Evolutionary conservation across 2,329 filamentous ascomycete genomes (phyloP), one percentile per base, ranked within the genome.

Genomic region (Chaetoscypha palmicola): DNA sequence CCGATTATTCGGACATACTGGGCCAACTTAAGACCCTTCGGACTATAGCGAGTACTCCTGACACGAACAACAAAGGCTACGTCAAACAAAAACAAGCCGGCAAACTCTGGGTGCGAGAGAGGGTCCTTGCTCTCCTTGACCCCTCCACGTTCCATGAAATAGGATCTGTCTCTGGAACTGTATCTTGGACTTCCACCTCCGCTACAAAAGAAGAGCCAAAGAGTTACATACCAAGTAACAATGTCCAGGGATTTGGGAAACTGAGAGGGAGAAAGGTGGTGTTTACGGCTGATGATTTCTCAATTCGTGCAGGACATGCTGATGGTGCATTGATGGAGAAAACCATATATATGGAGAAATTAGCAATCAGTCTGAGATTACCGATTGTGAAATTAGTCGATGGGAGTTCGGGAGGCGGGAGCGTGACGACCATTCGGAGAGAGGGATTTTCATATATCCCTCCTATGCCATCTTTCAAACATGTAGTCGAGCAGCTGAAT

Each of bases 321-420:
- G 79, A 82, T 61, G 79, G 79, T 0, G 68, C 76, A 11, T 65
- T 76, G 24, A 66, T 61, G 57, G 73, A 70, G 34, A 79, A 78
- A 61, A 81, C 76, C 1, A 60, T 77, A 17, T 80, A 81, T 53
- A 69, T 78, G 57, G 79, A 82, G 61, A 79, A 80, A 54, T 58
- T 82, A 21, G 74, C 76, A 0, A 61, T 82, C 30, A 66, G 71
- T 4, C 53, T 80, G 45, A 71, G 73, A 32, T 41, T 81, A 4
- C 79, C 79, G 0, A 77, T 81, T 33, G 60, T 83, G 4, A 83
- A 83, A 54, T 66, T 83, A 4, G 77, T 81, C 1, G 79, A 83
- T 60, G 79, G 79, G 0, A 76, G 71, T 17, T 79, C 74, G 0
- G 79, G 79, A 1, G 78, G 79, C 21, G 78, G 79, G 0, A 76